Evolutionary conservation across 306 rosid species (phyloP), one percentile per base, ranked within the genome.

Genomic region (Myrica gale): DNA sequence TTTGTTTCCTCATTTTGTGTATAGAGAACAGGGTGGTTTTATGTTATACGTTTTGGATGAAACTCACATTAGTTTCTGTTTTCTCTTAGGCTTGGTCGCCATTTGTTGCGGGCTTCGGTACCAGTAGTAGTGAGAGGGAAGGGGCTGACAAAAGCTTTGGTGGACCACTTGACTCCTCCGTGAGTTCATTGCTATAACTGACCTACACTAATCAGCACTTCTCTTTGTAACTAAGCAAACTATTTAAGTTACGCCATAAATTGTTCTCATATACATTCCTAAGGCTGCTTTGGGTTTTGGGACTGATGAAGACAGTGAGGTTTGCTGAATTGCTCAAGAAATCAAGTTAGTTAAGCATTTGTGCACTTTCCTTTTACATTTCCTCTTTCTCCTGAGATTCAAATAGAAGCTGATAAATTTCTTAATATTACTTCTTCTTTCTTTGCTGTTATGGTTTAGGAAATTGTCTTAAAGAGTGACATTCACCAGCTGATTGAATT

Each of bases 61-160:
- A 75, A 69, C 21, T 51, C 5, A 65, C 72, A 57, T 8, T 4
- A 1, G 21, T 62, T 73, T 52, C 13, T 17, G 39, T 41, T 69
- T 87, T 69, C 69, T 87, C 71, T 56, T 71, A 94, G 98, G 91
- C 81, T 20, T 88, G 97, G 96, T 83, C 80, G 21, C 98, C 98
- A 15, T 41, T 93, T 47, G 60, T 76, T 79, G 51, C 75, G 75
- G 73, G 74, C 81, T 15, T 54, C 9, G 91, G 86, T 74, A 77
- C 68, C 77, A 73, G 76, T 68, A 13, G 70, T 85, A 67, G 66
- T 42, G 83, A 76, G 41, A 68, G 81, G 69, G 84, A 75, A 78
- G 84, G 80, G 8, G 78, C 84, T 46, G 37, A 32, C 37, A 72
- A 74, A 63, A 60, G 62, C 74, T 65, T 81, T 13, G 78, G 82